Evolutionary conservation across 176 grass and related monocot species (phyloP), one percentile per base, ranked within the genome.

Genomic region (Hordeum vulgare): DNA sequence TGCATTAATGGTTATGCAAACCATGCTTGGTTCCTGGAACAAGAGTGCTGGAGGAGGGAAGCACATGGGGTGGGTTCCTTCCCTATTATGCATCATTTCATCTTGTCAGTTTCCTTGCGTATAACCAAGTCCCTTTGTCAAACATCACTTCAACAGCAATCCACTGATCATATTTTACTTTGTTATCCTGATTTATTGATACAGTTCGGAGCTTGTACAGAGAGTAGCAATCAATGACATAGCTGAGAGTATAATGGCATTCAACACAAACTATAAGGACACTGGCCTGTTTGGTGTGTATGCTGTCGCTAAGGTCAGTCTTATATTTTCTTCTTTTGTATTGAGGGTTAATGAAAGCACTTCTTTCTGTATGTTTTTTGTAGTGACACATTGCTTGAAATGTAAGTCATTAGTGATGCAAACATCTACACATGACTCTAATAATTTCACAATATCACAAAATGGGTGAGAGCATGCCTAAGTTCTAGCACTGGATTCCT

Each of bases 211-310:
- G 87, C 88, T 99, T 89, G 91, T 91, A 79, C 91, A 99, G 86
- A 92, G 88, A 78, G 89, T 86, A 85, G 91, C 93, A 13, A 96
- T 99, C 67, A 96, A 96, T 90, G 97, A 94, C 37, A 94, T 99
- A 60, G 97, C 97, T 76, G 97, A 99, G 85, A 99, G 96, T 82
- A 81, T 96, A 85, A 96, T 94, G 97, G 93, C 93, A 79, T 99
- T 99, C 83, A 99, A 96, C 21, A 94, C 93, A 3, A 99, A 99
- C 71, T 99, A 99, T 29, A 99, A 99, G 83, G 97, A 96, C 75
- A 94, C 90, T 79, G 97, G 97, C 36, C 81, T 96, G 15, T 99
- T 99, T 90, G 97, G 97, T 84, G 93, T 99, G 76, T 95, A 99
- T 74, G 97, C 93, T 74, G 84, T 99, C 47, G 97, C 93, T 37